phyloP scores from a whole-genome alignment of 257 asterid genomes.

The Echites panduratus region DNA sequence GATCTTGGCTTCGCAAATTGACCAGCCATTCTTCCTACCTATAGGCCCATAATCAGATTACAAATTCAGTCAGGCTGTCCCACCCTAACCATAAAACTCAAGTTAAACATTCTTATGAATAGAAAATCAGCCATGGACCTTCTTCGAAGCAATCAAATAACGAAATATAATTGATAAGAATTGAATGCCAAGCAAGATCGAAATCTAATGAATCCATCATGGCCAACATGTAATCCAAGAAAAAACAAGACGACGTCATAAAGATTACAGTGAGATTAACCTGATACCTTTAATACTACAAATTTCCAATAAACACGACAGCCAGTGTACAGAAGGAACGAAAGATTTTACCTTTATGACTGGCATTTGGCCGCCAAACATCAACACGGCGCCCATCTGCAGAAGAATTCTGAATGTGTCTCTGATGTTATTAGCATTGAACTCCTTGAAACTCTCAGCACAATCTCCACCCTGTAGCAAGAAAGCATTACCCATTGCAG shows the following conservation, averaged over 20 bases:
- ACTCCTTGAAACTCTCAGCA: constrained; percentile 86
- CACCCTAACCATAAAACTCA: not conserved
- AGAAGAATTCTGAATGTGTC: constrained; percentile 73
- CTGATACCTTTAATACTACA: too few relatives aligned
- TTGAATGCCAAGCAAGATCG: too few relatives aligned
- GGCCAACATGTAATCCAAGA: too few relatives aligned
- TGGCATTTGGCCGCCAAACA: constrained; percentile 80
- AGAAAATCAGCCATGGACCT: too few relatives aligned
- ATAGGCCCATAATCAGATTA: constrained; percentile 4
- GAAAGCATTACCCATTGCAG: constrained; percentile 75
- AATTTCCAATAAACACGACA: too few relatives aligned
- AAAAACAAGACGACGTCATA: too few relatives aligned
- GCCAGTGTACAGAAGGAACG: too few relatives aligned
- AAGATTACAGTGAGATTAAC: too few relatives aligned
- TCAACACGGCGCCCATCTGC: constrained; percentile 79
- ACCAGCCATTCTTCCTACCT: constrained; percentile 95
- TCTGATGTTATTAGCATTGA: constrained; percentile 62
- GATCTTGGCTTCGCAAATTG: constrained; percentile 89
- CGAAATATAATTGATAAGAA: too few relatives aligned
- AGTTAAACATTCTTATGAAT: not conserved
- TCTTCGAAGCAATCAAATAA: too few relatives aligned
- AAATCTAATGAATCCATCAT: too few relatives aligned
- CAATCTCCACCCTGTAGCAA: constrained; percentile 84
- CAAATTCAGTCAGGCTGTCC: constrained; percentile 7
- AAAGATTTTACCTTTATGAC: constrained; percentile 47